Conservation (phyloP, 1,284 basidiomycete species). For the Fistulina hepatica region DNA sequence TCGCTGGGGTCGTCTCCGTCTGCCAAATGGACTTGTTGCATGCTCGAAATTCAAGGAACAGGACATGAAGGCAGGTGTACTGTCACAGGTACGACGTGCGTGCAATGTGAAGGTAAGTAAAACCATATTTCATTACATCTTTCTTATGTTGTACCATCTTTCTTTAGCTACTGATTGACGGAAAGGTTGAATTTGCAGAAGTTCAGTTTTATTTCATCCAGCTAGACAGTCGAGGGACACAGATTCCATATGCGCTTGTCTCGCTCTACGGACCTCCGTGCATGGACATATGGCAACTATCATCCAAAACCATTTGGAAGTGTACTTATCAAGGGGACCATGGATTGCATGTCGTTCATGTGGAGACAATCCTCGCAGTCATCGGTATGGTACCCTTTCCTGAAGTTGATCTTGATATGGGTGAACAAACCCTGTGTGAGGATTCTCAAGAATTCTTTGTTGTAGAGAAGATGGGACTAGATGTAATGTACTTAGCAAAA, state of each 20-base stretch:
- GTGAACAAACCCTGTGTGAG: too few species aligned
- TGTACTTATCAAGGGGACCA: conserved; percentile 6
- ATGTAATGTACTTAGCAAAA: conserved; percentile 1
- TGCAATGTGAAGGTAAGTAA: conserved; percentile 3
- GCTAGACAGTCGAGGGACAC: not conserved
- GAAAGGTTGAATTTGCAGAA: conserved; percentile 5
- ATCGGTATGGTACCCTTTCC: conserved; percentile 13
- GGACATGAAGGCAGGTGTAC: too few species aligned
- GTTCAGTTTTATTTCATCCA: conserved; percentile 9
- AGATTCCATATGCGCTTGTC: conserved; percentile 5
- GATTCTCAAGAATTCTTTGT: conserved; percentile 7
- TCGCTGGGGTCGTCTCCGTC: conserved; percentile 13
- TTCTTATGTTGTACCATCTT: not conserved
- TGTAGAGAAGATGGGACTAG: conserved; percentile 9
- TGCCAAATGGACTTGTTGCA: conserved; percentile 18
- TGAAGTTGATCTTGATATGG: too few species aligned
- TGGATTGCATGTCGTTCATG: conserved; percentile 8
- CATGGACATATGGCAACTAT: conserved; percentile 1
- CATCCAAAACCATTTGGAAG: conserved; percentile 8
- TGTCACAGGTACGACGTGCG: too few species aligned
- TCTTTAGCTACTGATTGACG: conserved; percentile 3
- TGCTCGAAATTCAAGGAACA: conserved; percentile 13
- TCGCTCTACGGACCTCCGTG: conserved; percentile 10
- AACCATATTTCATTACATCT: conserved; percentile 1
- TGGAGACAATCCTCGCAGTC: conserved; percentile 5